Percentiles rank a stretch among this genome's conserved stretches.
Conservation (phyloP, 176 grass and related monocot species). For the Canna indica region DNA sequence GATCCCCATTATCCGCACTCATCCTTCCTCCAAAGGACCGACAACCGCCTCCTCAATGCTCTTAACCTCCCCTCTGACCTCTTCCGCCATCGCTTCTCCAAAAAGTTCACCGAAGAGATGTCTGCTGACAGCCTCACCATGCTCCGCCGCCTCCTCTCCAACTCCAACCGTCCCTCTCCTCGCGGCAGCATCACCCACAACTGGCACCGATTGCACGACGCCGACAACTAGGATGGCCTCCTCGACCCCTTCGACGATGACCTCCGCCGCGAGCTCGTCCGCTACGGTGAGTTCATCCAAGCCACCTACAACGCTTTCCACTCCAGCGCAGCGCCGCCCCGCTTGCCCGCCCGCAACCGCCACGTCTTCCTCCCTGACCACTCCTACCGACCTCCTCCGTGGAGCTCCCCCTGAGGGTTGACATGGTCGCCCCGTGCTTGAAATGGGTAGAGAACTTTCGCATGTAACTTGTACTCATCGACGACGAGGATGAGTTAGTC, state of each 20-base stretch:
- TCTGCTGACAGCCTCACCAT: neutral
- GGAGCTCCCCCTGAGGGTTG: constrained; percentile 17
- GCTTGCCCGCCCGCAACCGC: constrained; percentile 23
- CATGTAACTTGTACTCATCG: constrained; percentile 2
- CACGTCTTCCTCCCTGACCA: constrained; percentile 14
- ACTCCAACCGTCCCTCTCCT: neutral
- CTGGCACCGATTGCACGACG: constrained; percentile 34
- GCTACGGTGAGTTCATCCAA: constrained; percentile 38
- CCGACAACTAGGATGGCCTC: constrained; percentile 34
- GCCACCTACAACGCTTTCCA: constrained; percentile 29
- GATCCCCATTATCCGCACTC: neutral
- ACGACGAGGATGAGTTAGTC: neutral
- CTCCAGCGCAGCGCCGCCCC: constrained; percentile 19
- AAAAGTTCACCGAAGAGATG: neutral
- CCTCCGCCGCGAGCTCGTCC: constrained; percentile 36
- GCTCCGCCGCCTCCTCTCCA: constrained; percentile 1
- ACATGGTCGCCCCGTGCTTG: neutral
- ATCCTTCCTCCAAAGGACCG: neutral
- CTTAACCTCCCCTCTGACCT: neutral
- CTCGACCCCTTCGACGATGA: constrained; percentile 35
- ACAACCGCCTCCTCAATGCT: neutral
- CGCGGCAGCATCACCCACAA: constrained; percentile 17
- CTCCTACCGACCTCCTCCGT: constrained; percentile 20
- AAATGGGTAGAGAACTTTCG: constrained; percentile 42
- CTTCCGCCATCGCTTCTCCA: neutral